Percentiles rank a stretch among this genome's conserved stretches.
Conservation (phyloP, 805 yeast genomes). For the Barnettozyma pratensis region DNA sequence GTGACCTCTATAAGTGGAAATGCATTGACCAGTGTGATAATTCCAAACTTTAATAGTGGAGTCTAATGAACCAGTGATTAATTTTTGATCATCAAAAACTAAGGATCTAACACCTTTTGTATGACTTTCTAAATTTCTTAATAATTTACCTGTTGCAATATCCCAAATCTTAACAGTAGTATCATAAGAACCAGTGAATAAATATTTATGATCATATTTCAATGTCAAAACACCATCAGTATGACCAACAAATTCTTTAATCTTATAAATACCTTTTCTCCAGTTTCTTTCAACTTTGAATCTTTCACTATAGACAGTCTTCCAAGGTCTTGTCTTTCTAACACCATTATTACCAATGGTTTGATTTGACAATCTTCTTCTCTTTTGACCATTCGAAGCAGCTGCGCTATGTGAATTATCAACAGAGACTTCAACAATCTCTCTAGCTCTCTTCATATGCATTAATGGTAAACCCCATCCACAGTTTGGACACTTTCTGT, state of each 20-base stretch:
- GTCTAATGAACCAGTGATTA: conserved; percentile 90
- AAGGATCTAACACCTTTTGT: conserved; percentile 80
- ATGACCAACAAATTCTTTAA: conserved; percentile 72
- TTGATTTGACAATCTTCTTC: conserved; percentile 24
- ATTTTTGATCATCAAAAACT: conserved; percentile 81
- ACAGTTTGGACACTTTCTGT: conserved; percentile 94
- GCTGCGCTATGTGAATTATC: conserved; percentile 5
- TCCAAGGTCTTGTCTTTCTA: conserved; percentile 80
- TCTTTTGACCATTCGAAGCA: conserved; percentile 16
- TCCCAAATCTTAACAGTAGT: conserved; percentile 93
- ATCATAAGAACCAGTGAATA: conserved; percentile 92
- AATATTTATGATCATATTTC: conserved; percentile 71
- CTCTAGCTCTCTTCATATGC: conserved; percentile 76
- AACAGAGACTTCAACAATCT: conserved; percentile 26
- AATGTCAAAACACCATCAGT: conserved; percentile 84
- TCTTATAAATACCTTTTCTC: conserved; percentile 73
- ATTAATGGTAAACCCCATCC: conserved; percentile 98
- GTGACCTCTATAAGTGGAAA: conserved; percentile 92
- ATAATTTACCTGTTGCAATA: conserved; percentile 66
- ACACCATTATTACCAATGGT: conserved; percentile 15
- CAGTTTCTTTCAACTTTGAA: conserved; percentile 90
- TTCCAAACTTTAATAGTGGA: conserved; percentile 94
- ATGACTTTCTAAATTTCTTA: conserved; percentile 84
- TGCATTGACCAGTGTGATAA: conserved; percentile 88
- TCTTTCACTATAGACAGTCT: conserved; percentile 87